Percentiles rank a stretch among this genome's conserved stretches.
These are phyloP conservation scores for Jacaranda mimosifolia DNA, from an alignment of 257 asterid species.

Conservation along the genomic window DNA sequence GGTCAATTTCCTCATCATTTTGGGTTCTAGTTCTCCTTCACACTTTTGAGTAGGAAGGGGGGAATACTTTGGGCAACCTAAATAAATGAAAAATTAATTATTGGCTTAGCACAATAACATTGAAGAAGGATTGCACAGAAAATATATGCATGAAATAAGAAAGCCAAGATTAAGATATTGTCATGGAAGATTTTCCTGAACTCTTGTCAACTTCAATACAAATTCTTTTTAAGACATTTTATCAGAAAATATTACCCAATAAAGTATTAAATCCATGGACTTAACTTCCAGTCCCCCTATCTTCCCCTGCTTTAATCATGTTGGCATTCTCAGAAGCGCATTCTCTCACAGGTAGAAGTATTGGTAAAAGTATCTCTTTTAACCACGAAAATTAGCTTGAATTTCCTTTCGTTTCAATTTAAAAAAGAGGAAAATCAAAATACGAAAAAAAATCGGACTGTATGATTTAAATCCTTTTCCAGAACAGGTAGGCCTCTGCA, in stretches of 20 bases:
- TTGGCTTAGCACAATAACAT: neutral
- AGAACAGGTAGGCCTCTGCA: neutral
- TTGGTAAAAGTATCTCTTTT: neutral
- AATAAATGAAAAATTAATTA: neutral
- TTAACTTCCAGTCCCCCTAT: neutral
- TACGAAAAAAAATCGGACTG: neutral
- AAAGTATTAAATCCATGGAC: neutral
- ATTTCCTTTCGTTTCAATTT: neutral
- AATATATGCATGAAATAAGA: neutral
- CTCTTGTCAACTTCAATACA: neutral
- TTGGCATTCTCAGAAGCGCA: neutral
- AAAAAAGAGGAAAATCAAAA: neutral
- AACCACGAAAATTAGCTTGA: neutral
- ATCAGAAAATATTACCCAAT: neutral
- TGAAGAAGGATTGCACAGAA: neutral
- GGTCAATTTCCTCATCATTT: neutral
- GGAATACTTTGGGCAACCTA: neutral
- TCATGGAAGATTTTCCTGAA: neutral
- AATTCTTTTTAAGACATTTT: neutral
- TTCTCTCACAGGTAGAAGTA: neutral
- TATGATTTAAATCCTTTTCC: neutral
- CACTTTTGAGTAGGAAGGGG: neutral
- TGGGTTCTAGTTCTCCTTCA: neutral
- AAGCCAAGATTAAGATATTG: neutral
- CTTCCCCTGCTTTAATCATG: neutral